These are phyloP conservation scores for Dissophora ornata DNA, from an alignment of 192 early-diverging fungal species.

Conservation along the genomic window DNA sequence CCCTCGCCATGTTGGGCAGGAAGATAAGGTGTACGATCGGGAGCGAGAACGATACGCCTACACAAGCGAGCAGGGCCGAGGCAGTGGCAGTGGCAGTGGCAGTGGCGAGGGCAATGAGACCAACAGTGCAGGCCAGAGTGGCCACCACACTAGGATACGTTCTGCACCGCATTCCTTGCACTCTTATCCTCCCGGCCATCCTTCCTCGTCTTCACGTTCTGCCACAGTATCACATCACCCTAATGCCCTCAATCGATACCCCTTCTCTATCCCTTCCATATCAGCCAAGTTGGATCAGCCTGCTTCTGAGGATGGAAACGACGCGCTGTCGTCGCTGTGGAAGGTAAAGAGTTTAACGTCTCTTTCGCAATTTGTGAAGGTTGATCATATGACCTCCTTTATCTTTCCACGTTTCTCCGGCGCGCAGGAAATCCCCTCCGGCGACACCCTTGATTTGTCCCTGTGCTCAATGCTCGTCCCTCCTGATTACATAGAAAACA, in stretches of 20 bases:
- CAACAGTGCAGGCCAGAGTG: neutral
- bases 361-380: too few relatives aligned
- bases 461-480: too few relatives aligned
- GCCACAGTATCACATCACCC: constrained; percentile 34
- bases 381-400: neutral
- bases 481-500: constrained; percentile 34
- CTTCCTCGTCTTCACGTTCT: neutral
- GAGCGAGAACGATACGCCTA: constrained; percentile 1
- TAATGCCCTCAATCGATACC: constrained; percentile 44
- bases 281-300: constrained; percentile 49
- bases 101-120: neutral
- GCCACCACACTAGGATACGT: constrained; percentile 20
- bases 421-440: neutral
- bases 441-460: neutral
- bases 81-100: neutral
- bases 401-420: neutral
- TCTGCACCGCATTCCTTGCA: constrained; percentile 29
- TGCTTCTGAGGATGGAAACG: constrained; percentile 18
- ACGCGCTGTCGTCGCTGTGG: constrained; percentile 49
- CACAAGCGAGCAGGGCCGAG: neutral
- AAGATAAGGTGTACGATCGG: neutral
- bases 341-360: too few relatives aligned
- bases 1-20: neutral
- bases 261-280: constrained; percentile 40
- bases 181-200: neutral